phyloP scores from a whole-genome alignment of 306 rosid species.

The Rosa multiflora region DNA sequence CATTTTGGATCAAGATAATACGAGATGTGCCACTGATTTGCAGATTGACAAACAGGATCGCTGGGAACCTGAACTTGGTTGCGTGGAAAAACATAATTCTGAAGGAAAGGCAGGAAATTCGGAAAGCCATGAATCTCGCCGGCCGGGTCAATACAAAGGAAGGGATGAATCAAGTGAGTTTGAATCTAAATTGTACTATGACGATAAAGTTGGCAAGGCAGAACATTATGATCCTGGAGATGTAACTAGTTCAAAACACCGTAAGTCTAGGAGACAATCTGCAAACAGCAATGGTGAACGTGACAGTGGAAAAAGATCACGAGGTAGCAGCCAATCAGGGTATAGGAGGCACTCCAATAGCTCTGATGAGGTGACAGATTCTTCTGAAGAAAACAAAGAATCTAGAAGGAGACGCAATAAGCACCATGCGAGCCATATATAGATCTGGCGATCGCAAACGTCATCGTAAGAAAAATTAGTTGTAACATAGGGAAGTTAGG shows the following conservation, averaged over 20 bases:
- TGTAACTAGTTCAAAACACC: background rate
- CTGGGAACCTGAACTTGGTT: conserved; percentile 19
- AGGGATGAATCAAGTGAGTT: background rate
- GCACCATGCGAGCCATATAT: conserved; percentile 1
- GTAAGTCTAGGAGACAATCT: conserved; percentile 10
- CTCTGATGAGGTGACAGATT: conserved; percentile 3
- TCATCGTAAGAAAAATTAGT: background rate
- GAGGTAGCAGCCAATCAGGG: conserved; percentile 6
- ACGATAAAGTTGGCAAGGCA: background rate
- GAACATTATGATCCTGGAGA: conserved; percentile 2
- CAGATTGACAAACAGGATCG: conserved; percentile 16
- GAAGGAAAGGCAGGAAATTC: background rate
- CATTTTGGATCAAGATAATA: conserved; percentile 18
- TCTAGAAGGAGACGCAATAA: background rate
- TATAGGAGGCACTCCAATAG: conserved; percentile 9
- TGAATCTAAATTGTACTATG: background rate
- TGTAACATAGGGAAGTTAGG: background rate
- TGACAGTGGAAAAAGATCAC: background rate
- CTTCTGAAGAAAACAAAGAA: conserved; percentile 12
- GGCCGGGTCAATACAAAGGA: no score
- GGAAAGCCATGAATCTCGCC: background rate
- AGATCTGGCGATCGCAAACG: background rate
- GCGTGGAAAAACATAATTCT: background rate
- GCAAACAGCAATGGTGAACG: background rate
- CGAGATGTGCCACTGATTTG: background rate